These are phyloP conservation scores for Aspergillus mulundensis DNA, from an alignment of 495 filamentous ascomycete species.

Conservation along the genomic window DNA sequence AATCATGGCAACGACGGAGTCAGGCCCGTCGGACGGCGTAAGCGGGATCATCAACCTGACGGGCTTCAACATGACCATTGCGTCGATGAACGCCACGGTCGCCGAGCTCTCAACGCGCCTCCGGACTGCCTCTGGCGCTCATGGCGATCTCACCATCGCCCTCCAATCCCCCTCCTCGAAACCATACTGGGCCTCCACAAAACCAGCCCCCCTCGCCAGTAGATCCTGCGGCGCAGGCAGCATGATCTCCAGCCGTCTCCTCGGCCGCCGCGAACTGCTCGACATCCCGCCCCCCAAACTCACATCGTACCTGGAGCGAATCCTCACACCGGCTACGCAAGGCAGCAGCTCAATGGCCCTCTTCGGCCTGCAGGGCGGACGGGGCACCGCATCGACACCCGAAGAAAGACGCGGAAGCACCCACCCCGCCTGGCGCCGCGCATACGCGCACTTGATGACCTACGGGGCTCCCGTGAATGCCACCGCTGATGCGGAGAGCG, in stretches of 20 bases:
- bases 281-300: constrained; percentile 4
- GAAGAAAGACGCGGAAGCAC: constrained; percentile 10
- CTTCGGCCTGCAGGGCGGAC: constrained; percentile 22
- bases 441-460: constrained; percentile 18
- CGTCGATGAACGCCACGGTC: constrained; percentile 11
- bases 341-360: not conserved
- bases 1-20: constrained; percentile 2
- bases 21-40: not conserved
- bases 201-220: not conserved
- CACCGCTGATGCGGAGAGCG: not conserved
- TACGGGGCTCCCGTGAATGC: constrained; percentile 14
- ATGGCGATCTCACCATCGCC: constrained; percentile 1
- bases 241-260: constrained; percentile 19
- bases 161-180: not conserved
- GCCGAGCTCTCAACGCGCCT: not conserved
- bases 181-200: constrained; percentile 12
- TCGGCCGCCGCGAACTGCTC: constrained; percentile 21
- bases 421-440: constrained; percentile 19
- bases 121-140: not conserved
- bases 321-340: not conserved
- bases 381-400: constrained; percentile 10
- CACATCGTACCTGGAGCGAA: not conserved
- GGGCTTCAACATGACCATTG: not conserved
- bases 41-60: not conserved
- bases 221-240: constrained; percentile 3